A percentile compares a stretch with the other conserved stretches of the same genome.
Evolutionary conservation across 176 grass and related monocot genomes (phyloP).

Genomic region (Otatea glauca): DNA sequence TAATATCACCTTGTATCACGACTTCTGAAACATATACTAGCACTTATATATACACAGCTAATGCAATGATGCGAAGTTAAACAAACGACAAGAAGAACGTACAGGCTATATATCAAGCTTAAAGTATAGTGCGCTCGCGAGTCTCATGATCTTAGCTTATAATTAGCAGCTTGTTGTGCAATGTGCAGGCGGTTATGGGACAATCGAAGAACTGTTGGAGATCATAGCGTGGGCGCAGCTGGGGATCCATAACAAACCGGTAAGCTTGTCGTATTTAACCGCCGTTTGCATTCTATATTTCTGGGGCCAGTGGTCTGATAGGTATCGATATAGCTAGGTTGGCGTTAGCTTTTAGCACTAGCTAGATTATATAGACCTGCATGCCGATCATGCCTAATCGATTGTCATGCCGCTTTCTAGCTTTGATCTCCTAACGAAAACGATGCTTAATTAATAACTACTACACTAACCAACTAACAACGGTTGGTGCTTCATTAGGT

Average conservation of each 20-base stretch:
- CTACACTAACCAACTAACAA: not conserved
- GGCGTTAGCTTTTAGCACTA: not conserved
- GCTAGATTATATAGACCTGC: not conserved
- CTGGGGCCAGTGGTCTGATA: not conserved
- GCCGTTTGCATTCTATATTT: conserved; percentile 33
- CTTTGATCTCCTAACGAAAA: not conserved
- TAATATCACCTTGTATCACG: not conserved
- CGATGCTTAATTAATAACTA: not conserved
- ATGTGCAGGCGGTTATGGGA: conserved; percentile 84
- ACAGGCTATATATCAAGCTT: not conserved
- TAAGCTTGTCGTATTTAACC: conserved; percentile 59
- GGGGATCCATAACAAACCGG: conserved; percentile 95
- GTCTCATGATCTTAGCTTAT: not conserved
- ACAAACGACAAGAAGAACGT: not conserved
- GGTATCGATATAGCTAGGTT: not conserved
- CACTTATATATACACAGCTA: not conserved
- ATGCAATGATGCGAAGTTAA: not conserved
- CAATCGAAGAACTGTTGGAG: conserved; percentile 94
- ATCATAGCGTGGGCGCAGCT: conserved; percentile 94
- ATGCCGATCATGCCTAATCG: not conserved
- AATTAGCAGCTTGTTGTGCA: not conserved
- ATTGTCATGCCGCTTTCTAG: not conserved
- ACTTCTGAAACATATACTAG: not conserved
- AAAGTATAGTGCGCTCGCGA: not conserved
- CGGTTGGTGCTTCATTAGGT: conserved; percentile 56